Evolutionary conservation across 2,329 filamentous ascomycete genomes (phyloP).

Genomic region (Myriangium duriaei): DNA sequence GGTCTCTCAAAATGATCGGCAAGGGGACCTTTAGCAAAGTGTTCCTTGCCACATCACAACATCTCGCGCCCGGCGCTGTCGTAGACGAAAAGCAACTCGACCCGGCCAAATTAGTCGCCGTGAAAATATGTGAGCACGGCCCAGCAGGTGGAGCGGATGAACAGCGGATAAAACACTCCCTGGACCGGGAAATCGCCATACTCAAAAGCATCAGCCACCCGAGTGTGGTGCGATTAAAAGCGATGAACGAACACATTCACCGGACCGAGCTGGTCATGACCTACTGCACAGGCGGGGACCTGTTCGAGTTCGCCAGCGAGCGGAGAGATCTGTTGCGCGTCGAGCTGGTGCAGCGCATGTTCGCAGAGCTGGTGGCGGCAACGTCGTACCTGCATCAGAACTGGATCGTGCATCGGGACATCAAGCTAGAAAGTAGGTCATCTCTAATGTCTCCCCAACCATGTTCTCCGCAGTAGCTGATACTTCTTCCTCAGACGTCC

Average conservation of each 20-base stretch:
- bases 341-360: conserved; percentile 66
- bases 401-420: conserved; percentile 88
- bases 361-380: conserved; percentile 76
- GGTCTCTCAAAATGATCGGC: conserved; percentile 66
- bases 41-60: conserved; percentile 74
- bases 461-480: conserved; percentile 17
- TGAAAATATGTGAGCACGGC: conserved; percentile 92
- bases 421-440: conserved; percentile 87
- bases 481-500: conserved; percentile 54
- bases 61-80: conserved; percentile 29
- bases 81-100: conserved; percentile 37
- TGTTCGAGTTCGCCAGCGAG: conserved; percentile 80
- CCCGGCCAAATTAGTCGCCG: conserved; percentile 74
- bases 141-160: conserved; percentile 88
- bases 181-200: conserved; percentile 92
- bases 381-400: conserved; percentile 74
- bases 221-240: conserved; percentile 79
- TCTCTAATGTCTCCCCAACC: conserved; percentile 7
- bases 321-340: conserved; percentile 57
- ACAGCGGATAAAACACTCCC: conserved; percentile 79
- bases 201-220: conserved; percentile 81
- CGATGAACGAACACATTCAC: conserved; percentile 73
- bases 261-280: conserved; percentile 76
- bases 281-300: conserved; percentile 86
- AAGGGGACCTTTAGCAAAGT: conserved; percentile 95